Evolutionary conservation across 2,329 filamentous ascomycete species (phyloP), one percentile per base, ranked within the genome.

Genomic region (Aspergillus amoenus): DNA sequence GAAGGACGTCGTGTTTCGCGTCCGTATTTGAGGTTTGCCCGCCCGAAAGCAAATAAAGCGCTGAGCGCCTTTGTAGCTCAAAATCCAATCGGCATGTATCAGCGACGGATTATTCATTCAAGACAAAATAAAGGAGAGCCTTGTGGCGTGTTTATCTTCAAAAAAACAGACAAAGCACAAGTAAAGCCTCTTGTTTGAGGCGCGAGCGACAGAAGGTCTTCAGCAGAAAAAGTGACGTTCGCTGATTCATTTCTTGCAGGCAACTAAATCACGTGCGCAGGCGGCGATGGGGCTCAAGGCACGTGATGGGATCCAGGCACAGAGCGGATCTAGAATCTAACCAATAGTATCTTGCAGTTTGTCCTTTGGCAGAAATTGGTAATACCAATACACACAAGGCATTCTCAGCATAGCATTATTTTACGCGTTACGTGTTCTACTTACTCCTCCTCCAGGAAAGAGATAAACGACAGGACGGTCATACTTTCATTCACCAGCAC

Each of bases 141-240:
- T n/a, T 2, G 12, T 34, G 24, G 13, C 4, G 18, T 12, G 30
- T 30, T 49, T 18, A 5, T n/a, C 27, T 1, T 51, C 40, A 2
- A 42, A n/a, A 42, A 6, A 27, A 11, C 5, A 52, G 24, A 53
- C 34, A 53, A 47, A 46, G 51, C 43, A 39, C 15, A 18, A 41
- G 17, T 18, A 17, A 37, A n/a, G 30, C 41, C 30, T 24, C 41
- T 18, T 3, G n/a, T 30, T 37, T 37, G 41, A 17, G 41, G 40
- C 40, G 21, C 9, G 13, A 24, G 41, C n/a, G 37, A 21, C 17
- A 42, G 27, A 40, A 37, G 18, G 27, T n/a, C 22, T 13, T 18
- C 18, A 30, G 42, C 55, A 60, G 53, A 61, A 70, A 72, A 72
- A 70, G 68, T 73, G 70, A 71, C 68, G 67, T 67, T 62, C 56